A percentile compares a stretch with the other conserved stretches of the same genome.
Conservation (phyloP, 1,139 yeast species). For the Hyphopichia buzzinii region DNA sequence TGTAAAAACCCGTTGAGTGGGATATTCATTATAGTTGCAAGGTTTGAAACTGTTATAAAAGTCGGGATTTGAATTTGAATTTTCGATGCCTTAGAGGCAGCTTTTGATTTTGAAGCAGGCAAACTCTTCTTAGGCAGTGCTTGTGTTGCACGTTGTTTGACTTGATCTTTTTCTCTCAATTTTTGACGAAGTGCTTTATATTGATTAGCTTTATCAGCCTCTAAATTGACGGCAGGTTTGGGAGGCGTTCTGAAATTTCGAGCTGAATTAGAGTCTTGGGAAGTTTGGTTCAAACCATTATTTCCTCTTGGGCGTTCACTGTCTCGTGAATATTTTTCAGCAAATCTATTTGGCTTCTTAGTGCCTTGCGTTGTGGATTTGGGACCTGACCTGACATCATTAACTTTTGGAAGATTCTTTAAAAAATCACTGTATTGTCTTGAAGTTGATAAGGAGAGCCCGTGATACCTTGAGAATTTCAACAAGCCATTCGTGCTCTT, state of each 20-base stretch:
- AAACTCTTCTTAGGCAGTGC: too few species aligned
- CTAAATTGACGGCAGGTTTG: constrained; percentile 1
- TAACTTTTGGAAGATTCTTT: constrained; percentile 23
- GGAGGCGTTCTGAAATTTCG: background rate
- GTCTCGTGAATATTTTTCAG: constrained; percentile 18
- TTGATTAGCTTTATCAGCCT: constrained; percentile 6
- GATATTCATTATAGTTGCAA: constrained; percentile 68
- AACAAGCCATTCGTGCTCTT: too few species aligned
- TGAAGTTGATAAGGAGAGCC: too few species aligned
- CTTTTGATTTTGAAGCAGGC: too few species aligned
- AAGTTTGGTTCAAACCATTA: too few species aligned
- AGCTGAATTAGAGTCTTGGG: background rate
- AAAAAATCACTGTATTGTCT: constrained; percentile 21
- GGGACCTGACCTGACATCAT: constrained; percentile 23
- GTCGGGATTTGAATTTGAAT: constrained; percentile 61
- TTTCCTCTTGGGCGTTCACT: too few species aligned
- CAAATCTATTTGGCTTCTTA: constrained; percentile 24
- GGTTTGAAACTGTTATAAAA: constrained; percentile 69
- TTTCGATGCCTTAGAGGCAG: constrained; percentile 2
- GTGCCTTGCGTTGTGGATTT: constrained; percentile 7
- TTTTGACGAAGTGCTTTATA: constrained; percentile 15
- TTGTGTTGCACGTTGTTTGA: background rate
- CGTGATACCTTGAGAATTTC: too few species aligned
- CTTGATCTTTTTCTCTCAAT: constrained; percentile 12
- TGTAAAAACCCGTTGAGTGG: constrained; percentile 59